A percentile compares a stretch with the other conserved stretches of the same genome.
Evolutionary conservation across 768 basidiomycete species (phyloP).

Genomic region (Leucosporidium creatinivorum): DNA sequence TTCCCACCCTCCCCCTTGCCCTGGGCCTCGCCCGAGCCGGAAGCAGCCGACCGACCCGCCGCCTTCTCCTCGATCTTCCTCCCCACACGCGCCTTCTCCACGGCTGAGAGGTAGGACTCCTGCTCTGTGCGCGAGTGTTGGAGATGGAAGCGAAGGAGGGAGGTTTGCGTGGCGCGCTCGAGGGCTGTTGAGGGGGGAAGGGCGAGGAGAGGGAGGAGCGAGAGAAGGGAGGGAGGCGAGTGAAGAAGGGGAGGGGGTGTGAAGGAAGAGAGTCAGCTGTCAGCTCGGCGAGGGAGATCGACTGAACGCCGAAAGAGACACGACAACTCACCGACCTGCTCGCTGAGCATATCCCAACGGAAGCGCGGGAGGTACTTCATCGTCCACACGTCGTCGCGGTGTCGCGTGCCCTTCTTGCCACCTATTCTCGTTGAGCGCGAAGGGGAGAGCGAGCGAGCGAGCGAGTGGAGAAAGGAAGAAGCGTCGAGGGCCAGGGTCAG

Average conservation of each 20-base stretch:
- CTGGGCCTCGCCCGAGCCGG: not conserved
- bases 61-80: conserved; percentile 31
- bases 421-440: conserved; percentile 16
- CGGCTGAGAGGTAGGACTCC: conserved; percentile 83
- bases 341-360: conserved; percentile 98
- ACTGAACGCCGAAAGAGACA: not conserved
- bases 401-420: conserved; percentile 79
- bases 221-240: too few species aligned
- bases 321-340: conserved; percentile 81
- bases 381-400: conserved; percentile 98
- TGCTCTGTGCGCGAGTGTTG: conserved; percentile 82
- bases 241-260: too few species aligned
- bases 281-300: too few species aligned
- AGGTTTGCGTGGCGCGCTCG: conserved; percentile 78
- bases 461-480: not conserved
- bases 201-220: not conserved
- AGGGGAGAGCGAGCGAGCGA: not conserved
- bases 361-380: conserved; percentile 98
- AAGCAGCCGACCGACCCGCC: not conserved
- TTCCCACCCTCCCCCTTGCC: not conserved
- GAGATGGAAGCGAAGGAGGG: conserved; percentile 84
- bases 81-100: conserved; percentile 74
- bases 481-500: too few species aligned
- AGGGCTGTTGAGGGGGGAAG: conserved; percentile 55
- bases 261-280: too few species aligned